Percentiles rank a stretch among this genome's conserved stretches.
Conservation (phyloP, 768 basidiomycete genomes). For the Mycena albidolilacea region DNA sequence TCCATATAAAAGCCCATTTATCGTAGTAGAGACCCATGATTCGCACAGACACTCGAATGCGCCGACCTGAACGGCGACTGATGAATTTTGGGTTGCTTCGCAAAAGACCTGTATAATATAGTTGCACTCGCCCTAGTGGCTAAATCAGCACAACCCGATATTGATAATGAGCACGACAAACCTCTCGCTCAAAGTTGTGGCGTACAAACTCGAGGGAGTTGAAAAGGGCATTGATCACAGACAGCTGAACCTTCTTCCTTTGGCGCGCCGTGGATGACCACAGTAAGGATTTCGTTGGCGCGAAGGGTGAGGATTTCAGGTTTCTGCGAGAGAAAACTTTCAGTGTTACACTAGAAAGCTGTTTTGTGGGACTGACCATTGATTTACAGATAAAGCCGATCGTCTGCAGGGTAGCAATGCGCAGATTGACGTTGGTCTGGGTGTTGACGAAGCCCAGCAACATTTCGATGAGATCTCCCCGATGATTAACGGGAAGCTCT, state of each 20-base stretch:
- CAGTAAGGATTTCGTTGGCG: conserved; percentile 98
- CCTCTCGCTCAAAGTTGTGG: conserved; percentile 98
- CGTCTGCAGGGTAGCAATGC: conserved; percentile 91
- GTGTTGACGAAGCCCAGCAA: conserved; percentile 91
- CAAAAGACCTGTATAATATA: conserved; percentile 99
- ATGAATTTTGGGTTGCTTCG: conserved; percentile 92
- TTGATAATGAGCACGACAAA: conserved; percentile 53
- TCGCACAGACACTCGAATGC: conserved; percentile 96
- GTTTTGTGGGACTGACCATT: conserved; percentile 75
- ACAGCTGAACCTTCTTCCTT: conserved; percentile 98
- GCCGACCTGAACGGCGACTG: conserved; percentile 89
- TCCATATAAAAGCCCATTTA: conserved; percentile 99
- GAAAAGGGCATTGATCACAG: conserved; percentile 92
- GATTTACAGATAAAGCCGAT: conserved; percentile 98
- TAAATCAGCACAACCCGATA: conserved; percentile 33
- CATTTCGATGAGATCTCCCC: conserved; percentile 91
- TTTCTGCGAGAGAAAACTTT: conserved; percentile 69
- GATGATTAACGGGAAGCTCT: conserved; percentile 90
- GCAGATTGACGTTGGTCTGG: conserved; percentile 77
- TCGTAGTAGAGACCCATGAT: conserved; percentile 99
- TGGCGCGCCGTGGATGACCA: conserved; percentile 97
- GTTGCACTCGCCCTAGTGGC: conserved; percentile 92
- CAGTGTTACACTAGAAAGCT: conserved; percentile 31
- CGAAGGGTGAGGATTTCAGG: conserved; percentile 91
- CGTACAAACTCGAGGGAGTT: conserved; percentile 98